Conservation (phyloP, 1,284 basidiomycete species). For the Afroboletus lepidellus region DNA sequence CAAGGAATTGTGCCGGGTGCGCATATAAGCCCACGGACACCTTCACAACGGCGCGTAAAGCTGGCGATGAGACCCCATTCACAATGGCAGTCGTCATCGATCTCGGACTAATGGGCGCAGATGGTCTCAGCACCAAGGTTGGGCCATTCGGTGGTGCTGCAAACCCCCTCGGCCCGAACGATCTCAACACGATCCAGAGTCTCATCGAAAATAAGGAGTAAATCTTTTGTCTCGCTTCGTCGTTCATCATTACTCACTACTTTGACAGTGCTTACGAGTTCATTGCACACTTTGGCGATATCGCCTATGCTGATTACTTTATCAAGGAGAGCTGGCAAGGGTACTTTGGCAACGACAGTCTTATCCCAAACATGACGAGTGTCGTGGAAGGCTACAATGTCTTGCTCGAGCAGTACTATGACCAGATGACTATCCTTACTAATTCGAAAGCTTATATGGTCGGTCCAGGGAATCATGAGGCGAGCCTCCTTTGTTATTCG, state of each 20-base stretch:
- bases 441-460: constrained; percentile 30
- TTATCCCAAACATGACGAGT: constrained; percentile 29
- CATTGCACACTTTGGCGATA: constrained; percentile 27
- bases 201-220: constrained; percentile 31
- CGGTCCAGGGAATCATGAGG: constrained; percentile 24
- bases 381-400: constrained; percentile 26
- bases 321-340: constrained; percentile 31
- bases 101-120: constrained; percentile 30
- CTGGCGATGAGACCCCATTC: constrained; percentile 21
- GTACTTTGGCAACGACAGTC: constrained; percentile 30
- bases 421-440: constrained; percentile 27
- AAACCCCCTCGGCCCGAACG: constrained; percentile 25
- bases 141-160: constrained; percentile 25
- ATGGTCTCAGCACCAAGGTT: constrained; percentile 30
- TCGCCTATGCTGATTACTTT: constrained; percentile 32
- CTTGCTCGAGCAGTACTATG: constrained; percentile 28
- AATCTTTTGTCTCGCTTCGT: not conserved
- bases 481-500: not conserved
- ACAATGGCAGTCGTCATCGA: constrained; percentile 27
- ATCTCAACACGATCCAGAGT: constrained; percentile 33
- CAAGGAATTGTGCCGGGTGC: constrained; percentile 29
- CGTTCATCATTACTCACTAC: not conserved
- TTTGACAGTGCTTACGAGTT: constrained; percentile 25
- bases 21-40: constrained; percentile 27
- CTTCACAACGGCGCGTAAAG: constrained; percentile 25